Evolutionary conservation across 257 asterid species (phyloP).

Genomic region (Plantago elongata): DNA sequence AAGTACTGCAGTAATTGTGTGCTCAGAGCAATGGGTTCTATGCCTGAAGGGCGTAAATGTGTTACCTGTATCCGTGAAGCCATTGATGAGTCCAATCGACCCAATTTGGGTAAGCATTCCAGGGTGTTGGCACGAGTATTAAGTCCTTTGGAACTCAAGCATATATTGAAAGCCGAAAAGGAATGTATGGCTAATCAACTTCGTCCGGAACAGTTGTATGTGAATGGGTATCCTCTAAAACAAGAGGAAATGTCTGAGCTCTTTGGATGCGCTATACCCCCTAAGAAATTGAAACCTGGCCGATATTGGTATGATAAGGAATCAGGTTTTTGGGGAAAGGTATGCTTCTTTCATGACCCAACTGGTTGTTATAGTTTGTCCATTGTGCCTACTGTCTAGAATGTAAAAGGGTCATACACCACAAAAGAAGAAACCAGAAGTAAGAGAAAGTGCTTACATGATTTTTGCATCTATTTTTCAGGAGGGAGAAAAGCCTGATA

Average conservation of each 20-base stretch:
- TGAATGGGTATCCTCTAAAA: conserved; percentile 73
- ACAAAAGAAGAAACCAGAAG: neutral
- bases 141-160: conserved; percentile 90
- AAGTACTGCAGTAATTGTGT: conserved; percentile 84
- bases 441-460: neutral
- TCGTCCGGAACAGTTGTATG: conserved; percentile 84
- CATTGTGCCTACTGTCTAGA: neutral
- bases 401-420: conserved; percentile 24
- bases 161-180: conserved; percentile 79
- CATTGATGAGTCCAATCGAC: conserved; percentile 68
- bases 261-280: conserved; percentile 76
- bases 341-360: conserved; percentile 5
- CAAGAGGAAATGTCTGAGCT: conserved; percentile 83
- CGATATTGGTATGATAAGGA: conserved; percentile 94
- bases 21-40: conserved; percentile 97
- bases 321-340: conserved; percentile 97
- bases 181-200: conserved; percentile 91
- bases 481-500: conserved; percentile 97
- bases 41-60: conserved; percentile 97
- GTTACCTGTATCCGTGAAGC: conserved; percentile 87
- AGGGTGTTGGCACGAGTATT: conserved; percentile 65
- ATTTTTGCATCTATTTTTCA: conserved; percentile 26
- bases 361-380: neutral
- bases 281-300: conserved; percentile 83
- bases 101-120: conserved; percentile 68